phyloP scores from a whole-genome alignment of 371 early-diverging fungal genomes.

The Phascolomyces articulosus region DNA sequence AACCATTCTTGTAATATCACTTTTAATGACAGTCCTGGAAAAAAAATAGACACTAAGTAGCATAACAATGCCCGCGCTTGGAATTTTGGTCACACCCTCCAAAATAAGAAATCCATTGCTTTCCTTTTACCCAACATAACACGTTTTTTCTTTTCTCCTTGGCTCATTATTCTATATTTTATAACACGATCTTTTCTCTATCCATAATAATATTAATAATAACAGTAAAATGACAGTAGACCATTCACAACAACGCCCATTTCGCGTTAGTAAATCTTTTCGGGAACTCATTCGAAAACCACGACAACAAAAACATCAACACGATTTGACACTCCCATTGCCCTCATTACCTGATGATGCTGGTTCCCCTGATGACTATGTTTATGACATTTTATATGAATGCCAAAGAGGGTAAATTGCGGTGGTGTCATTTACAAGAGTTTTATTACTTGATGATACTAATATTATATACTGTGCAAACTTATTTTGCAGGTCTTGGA shows the following conservation, averaged over 20 bases:
- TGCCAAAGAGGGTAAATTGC: constrained; percentile 55
- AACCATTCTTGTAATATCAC: no score
- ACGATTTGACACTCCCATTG: constrained; percentile 22
- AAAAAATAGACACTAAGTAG: no score
- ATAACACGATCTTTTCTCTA: no score
- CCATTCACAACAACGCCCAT: constrained; percentile 24
- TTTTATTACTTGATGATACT: background rate
- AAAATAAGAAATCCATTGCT: no score
- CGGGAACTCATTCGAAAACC: constrained; percentile 39
- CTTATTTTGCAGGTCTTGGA: constrained; percentile 42
- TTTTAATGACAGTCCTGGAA: no score
- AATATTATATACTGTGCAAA: no score
- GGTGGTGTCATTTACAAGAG: background rate
- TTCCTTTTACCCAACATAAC: no score
- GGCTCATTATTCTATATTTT: no score
- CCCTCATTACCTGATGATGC: constrained; percentile 35
- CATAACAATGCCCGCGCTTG: no score
- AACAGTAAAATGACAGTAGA: constrained; percentile 5
- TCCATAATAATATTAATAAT: no score
- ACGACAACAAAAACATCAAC: constrained; percentile 13
- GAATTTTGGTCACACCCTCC: no score
- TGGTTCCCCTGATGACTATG: constrained; percentile 22
- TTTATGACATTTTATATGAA: constrained; percentile 54
- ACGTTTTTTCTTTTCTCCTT: no score
- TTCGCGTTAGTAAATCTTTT: constrained; percentile 34